Conservation (phyloP, 2,329 filamentous ascomycete species). For the Botrytis deweyae region DNA sequence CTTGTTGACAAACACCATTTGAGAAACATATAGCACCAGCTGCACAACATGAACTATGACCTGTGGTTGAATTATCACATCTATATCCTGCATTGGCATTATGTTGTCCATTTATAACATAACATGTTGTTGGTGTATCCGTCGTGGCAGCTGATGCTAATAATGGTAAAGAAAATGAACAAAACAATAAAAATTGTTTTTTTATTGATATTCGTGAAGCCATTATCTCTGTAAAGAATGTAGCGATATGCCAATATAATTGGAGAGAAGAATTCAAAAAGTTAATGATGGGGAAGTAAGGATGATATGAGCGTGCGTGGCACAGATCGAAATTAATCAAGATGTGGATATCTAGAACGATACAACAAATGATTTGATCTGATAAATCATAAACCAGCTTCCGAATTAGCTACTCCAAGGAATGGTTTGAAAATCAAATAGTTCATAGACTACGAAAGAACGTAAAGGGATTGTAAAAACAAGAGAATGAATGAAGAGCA, state of each 20-base stretch:
- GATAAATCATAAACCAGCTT: slow-evolving; percentile 5
- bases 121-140: slow-evolving; percentile 26
- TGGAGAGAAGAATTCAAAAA: neutral
- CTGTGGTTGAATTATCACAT: slow-evolving; percentile 31
- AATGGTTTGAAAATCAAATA: neutral
- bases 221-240: neutral
- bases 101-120: slow-evolving; percentile 28
- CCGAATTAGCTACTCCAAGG: neutral
- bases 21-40: slow-evolving; percentile 31
- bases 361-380: neutral
- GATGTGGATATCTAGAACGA: neutral
- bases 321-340: neutral
- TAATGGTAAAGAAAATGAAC: neutral
- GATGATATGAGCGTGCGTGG: neutral
- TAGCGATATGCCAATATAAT: neutral
- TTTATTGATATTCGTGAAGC: neutral
- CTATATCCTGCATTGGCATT: slow-evolving; percentile 23
- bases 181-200: slow-evolving; percentile 7
- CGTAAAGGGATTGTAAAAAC: neutral
- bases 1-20: slow-evolving; percentile 31
- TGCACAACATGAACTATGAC: slow-evolving; percentile 29
- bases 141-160: neutral
- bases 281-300: neutral
- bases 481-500: neutral
- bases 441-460: neutral